These are phyloP conservation scores for Penicillium sp. DNA, from an alignment of 2,329 filamentous ascomycete genomes.

Conservation along the genomic window DNA sequence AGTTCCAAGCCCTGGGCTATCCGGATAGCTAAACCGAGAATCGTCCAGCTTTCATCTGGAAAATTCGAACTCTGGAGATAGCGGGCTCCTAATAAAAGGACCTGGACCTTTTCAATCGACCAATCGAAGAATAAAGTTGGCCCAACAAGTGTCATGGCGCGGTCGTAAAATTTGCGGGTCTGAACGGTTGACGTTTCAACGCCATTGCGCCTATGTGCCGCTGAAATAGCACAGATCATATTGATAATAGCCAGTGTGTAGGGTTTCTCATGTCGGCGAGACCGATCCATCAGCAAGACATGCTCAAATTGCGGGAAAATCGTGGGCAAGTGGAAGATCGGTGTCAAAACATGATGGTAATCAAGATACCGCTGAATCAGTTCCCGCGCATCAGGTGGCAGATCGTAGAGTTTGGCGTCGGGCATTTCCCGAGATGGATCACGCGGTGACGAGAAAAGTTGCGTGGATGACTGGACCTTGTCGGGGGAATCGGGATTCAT, in stretches of 20 bases:
- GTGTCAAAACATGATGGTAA: constrained; percentile 14
- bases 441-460: constrained; percentile 12
- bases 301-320: constrained; percentile 11
- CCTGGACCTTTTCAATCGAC: constrained; percentile 14
- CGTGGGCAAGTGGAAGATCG: constrained; percentile 12
- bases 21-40: constrained; percentile 14
- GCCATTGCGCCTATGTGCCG: constrained; percentile 9
- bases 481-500: constrained; percentile 13
- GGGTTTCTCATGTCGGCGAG: constrained; percentile 7
- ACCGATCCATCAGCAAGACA: constrained; percentile 7
- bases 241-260: constrained; percentile 12
- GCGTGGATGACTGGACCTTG: constrained; percentile 11
- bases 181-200: constrained; percentile 11
- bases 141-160: constrained; percentile 13
- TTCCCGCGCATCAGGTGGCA: constrained; percentile 11
- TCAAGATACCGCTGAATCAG: constrained; percentile 13
- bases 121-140: constrained; percentile 13
- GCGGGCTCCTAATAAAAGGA: constrained; percentile 12
- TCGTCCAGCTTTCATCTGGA: constrained; percentile 15
- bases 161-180: constrained; percentile 13
- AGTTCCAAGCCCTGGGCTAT: constrained; percentile 14
- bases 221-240: constrained; percentile 14
- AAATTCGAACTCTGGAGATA: constrained; percentile 15
- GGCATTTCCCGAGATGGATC: constrained; percentile 14
- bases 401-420: constrained; percentile 14